Evolutionary conservation across 352 stramenopile species (phyloP), one percentile per base, ranked within the genome.

Genomic region (Pythium dissimile): DNA sequence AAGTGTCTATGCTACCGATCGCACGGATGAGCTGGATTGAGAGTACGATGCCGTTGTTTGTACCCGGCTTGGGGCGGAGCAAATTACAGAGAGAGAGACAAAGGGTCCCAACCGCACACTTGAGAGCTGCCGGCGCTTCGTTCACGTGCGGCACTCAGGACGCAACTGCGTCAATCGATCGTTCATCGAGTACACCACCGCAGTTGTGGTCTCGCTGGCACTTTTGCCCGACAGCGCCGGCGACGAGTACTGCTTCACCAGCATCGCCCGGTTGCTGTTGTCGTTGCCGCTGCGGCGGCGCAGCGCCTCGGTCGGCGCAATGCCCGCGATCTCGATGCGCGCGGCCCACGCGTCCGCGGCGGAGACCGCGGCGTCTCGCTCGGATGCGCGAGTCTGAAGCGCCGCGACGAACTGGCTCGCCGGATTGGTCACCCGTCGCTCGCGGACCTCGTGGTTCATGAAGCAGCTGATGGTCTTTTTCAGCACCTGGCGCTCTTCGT

Each of bases 301-400:
- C 47, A 68, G 32, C 5, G 55, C 55, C 45, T 64, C 49, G 13
- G 28, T 37, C 1, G 62, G 34, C 13, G 62, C 66, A 24, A 86
- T 77, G 1, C 77, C 73, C 2, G 79, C 75, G 59, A 89, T 86
- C 68, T 87, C 75, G 48, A 89, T 59, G 4, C 77, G 79, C 32
- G 66, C 76, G 1, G 64, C 75, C 71, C 71, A 87, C 9, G 73
- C 65, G 20, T 76, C 67, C 2, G 69, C 51, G 6, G 46, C 47
- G 5, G 60, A 43, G 26, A 68, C 31, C n/a, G 55, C 44, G 3
- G 16, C 24, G 20, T 68, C 61, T 27, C 61, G 53, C 42, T 68
- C 61, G 16, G 61, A 68, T 21, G 53, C 53, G 11, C 61, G 54
- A 2, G 54, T 49, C 32, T 54, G 39, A 4, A 60, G 28, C 0